phyloP scores from a whole-genome alignment of 495 filamentous ascomycete species.

The Tetracladium marchalianum region DNA sequence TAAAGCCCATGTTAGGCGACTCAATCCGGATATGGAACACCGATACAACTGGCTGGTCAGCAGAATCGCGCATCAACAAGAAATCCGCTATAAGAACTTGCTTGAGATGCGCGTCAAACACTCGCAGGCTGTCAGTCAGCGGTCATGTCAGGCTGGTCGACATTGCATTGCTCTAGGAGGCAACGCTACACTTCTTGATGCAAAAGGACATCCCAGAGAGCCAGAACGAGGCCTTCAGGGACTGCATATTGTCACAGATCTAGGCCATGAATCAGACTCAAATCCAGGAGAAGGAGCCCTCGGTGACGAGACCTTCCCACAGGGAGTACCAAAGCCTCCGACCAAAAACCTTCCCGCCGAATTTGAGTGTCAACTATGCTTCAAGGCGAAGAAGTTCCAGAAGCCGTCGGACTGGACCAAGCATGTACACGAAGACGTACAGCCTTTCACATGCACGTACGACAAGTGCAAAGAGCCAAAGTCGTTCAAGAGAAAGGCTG shows the following conservation, averaged over 20 bases:
- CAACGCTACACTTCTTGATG: slow-evolving; percentile 30
- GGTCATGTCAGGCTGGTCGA: slow-evolving; percentile 46
- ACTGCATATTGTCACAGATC: slow-evolving; percentile 31
- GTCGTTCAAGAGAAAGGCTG: slow-evolving; percentile 94
- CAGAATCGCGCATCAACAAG: slow-evolving; percentile 74
- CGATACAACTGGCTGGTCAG: slow-evolving; percentile 55
- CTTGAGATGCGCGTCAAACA: slow-evolving; percentile 67
- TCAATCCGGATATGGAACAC: slow-evolving; percentile 48
- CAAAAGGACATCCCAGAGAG: slow-evolving; percentile 26
- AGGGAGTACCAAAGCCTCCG: slow-evolving; percentile 74
- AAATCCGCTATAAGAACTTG: slow-evolving; percentile 68
- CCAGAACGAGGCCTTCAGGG: background rate
- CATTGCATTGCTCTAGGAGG: slow-evolving; percentile 62
- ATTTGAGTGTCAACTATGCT: slow-evolving; percentile 90
- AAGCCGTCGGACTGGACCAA: slow-evolving; percentile 99
- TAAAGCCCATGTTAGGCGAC: slow-evolving; percentile 56
- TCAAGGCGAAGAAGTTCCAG: slow-evolving; percentile 77
- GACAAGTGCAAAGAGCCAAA: slow-evolving; percentile 76
- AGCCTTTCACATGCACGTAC: slow-evolving; percentile 94
- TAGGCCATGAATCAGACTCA: slow-evolving; percentile 47
- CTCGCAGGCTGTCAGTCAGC: slow-evolving; percentile 38
- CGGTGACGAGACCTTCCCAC: slow-evolving; percentile 59
- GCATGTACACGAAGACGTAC: slow-evolving; percentile 91
- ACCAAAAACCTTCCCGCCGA: slow-evolving; percentile 71
- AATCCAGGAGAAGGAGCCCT: slow-evolving; percentile 56